A percentile compares a stretch with the other conserved stretches of the same genome.
Evolutionary conservation across 345 rosid species (phyloP).

Genomic region (Litchi chinensis): DNA sequence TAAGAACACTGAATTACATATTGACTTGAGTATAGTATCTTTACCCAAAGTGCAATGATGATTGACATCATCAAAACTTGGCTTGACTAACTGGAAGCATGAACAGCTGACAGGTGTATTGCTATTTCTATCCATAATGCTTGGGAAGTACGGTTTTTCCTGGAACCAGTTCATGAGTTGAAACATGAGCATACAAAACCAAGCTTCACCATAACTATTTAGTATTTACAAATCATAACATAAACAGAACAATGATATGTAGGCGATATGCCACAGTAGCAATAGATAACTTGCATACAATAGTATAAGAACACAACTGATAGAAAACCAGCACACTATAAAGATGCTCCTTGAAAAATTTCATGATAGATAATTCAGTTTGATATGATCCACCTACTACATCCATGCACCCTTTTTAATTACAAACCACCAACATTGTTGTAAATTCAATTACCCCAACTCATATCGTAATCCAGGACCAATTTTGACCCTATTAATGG

Average conservation of each 20-base stretch:
- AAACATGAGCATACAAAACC: background rate
- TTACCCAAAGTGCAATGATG: conserved; percentile 46
- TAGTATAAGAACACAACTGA: background rate
- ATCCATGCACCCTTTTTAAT: background rate
- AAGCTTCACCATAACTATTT: background rate
- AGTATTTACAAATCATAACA: background rate
- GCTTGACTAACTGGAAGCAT: conserved; percentile 40
- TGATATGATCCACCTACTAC: conserved; percentile 1
- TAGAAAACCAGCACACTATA: background rate
- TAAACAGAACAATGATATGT: background rate
- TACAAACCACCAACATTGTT: background rate
- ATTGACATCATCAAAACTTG: conserved; percentile 40
- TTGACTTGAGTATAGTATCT: background rate
- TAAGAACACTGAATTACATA: background rate
- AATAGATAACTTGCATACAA: background rate
- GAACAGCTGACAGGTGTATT: conserved; percentile 35
- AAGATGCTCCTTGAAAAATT: background rate
- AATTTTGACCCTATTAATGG: background rate
- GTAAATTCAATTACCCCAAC: background rate
- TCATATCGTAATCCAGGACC: background rate
- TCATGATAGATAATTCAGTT: background rate
- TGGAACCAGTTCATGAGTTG: conserved; percentile 9
- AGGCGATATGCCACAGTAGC: background rate
- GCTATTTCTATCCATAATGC: conserved; percentile 31
- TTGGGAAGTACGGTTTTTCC: conserved; percentile 27